These are phyloP conservation scores for Arthrinium phaeospermum DNA, from an alignment of 2,329 filamentous ascomycete species.

Conservation along the genomic window DNA sequence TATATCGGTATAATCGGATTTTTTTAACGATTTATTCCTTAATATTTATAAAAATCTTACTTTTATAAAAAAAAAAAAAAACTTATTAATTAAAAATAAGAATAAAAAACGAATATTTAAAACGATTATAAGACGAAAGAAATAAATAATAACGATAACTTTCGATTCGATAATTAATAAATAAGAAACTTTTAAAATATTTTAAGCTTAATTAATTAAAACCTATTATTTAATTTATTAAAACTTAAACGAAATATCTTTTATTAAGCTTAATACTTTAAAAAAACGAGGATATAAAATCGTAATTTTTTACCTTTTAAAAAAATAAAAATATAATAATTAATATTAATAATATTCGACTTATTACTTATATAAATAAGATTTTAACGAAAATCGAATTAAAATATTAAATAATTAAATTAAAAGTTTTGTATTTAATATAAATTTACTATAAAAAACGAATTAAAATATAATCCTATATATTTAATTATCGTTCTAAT, in stretches of 20 bases:
- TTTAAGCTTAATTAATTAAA: background rate
- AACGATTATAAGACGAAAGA: background rate
- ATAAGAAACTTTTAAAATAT: background rate
- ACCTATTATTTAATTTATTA: background rate
- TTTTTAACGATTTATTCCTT: too few relatives aligned
- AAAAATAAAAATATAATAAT: too few relatives aligned
- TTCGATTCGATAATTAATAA: too few relatives aligned
- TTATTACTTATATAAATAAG: background rate
- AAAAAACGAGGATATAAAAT: background rate
- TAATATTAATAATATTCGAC: background rate
- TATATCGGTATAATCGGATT: too few relatives aligned
- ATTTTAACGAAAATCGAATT: background rate
- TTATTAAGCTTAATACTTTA: background rate
- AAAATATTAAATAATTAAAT: background rate
- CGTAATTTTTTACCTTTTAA: too few relatives aligned
- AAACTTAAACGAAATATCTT: background rate
- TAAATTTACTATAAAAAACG: background rate
- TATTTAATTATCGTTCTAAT: background rate
- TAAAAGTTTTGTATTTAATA: background rate
- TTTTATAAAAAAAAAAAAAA: too few relatives aligned
- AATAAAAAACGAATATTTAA: too few relatives aligned
- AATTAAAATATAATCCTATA: background rate
- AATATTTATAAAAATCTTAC: too few relatives aligned
- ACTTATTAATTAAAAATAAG: too few relatives aligned
- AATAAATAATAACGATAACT: background rate